phyloP scores from a whole-genome alignment of 2,329 filamentous ascomycete species.

The Fusarium illudens region DNA sequence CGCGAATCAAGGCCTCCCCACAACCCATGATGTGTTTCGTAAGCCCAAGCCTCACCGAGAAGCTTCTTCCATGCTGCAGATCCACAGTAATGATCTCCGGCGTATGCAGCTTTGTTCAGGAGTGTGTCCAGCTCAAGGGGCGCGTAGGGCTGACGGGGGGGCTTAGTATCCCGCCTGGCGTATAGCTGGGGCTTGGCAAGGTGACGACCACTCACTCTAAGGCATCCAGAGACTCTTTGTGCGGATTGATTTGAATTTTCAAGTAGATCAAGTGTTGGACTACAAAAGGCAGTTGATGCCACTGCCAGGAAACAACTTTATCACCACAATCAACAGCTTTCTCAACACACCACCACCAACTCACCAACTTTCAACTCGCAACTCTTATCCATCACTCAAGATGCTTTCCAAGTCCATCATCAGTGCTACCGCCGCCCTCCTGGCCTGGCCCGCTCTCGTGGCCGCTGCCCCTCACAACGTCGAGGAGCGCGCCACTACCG shows the following conservation, averaged over 20 bases:
- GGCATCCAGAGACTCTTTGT: too few species aligned
- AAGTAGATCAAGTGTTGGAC: neutral
- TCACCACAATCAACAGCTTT: neutral
- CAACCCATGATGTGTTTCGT: neutral
- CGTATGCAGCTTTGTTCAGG: neutral
- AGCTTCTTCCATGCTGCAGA: neutral
- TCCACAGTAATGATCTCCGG: neutral
- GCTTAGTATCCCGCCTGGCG: neutral
- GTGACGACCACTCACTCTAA: neutral
- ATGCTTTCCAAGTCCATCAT: constrained; percentile 18
- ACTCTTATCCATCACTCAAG: neutral
- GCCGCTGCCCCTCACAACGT: constrained; percentile 35
- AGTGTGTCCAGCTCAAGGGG: neutral
- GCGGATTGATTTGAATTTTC: neutral
- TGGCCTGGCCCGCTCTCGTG: constrained; percentile 50
- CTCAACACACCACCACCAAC: neutral
- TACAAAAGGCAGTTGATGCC: neutral
- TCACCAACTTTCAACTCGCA: neutral
- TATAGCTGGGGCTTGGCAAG: neutral
- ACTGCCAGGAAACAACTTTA: neutral
- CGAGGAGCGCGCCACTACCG: constrained; percentile 8
- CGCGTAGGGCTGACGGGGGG: neutral
- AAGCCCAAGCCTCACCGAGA: neutral
- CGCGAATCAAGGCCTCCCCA: neutral
- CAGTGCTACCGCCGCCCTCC: constrained; percentile 40